These are phyloP conservation scores for Linum usitatissimum DNA, from an alignment of 345 rosid genomes.

Conservation along the genomic window DNA sequence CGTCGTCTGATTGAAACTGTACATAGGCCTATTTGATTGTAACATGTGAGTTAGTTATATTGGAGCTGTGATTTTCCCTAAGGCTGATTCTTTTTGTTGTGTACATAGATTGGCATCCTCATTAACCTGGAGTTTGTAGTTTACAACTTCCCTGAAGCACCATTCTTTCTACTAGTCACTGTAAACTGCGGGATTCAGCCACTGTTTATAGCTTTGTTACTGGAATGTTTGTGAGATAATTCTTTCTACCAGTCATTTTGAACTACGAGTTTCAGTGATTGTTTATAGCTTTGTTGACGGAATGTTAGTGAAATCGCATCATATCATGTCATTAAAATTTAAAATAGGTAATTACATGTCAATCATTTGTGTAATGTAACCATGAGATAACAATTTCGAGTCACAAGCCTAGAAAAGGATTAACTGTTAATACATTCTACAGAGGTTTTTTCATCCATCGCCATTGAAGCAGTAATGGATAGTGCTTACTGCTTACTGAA, in stretches of 20 bases:
- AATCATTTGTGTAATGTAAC: too few relatives aligned
- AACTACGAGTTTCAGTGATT: too few relatives aligned
- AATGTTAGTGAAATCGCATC: too few relatives aligned
- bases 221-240: not conserved
- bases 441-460: too few relatives aligned
- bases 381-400: too few relatives aligned
- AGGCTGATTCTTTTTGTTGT: not conserved
- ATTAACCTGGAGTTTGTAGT: not conserved
- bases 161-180: not conserved
- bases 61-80: not conserved
- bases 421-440: too few relatives aligned
- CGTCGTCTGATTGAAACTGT: not conserved
- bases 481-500: too few relatives aligned
- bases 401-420: too few relatives aligned
- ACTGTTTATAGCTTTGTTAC: not conserved
- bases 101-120: not conserved
- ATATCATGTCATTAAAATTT: too few relatives aligned
- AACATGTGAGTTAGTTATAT: not conserved
- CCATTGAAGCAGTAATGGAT: too few relatives aligned
- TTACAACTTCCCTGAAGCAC: not conserved
- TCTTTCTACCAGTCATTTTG: not conserved
- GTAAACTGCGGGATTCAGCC: not conserved
- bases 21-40: not conserved
- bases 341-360: too few relatives aligned
- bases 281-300: not conserved